These are phyloP conservation scores for Colletotrichum camelliae DNA, from an alignment of 2,329 filamentous ascomycete genomes.

Conservation along the genomic window DNA sequence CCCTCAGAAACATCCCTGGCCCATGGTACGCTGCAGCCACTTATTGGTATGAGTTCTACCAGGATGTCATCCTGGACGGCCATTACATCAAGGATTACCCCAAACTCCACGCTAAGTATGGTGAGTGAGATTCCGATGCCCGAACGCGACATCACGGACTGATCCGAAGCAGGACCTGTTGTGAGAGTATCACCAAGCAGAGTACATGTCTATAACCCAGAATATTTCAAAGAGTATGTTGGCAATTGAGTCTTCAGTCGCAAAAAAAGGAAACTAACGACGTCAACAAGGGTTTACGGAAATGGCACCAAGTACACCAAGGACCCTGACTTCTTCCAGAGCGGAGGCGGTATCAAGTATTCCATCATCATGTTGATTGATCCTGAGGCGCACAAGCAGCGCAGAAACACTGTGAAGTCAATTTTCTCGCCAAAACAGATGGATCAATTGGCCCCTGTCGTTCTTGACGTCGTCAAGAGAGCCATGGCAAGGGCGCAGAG, in stretches of 20 bases:
- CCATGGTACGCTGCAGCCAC: slow-evolving; percentile 31
- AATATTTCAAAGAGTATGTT: neutral
- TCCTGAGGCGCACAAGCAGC: neutral
- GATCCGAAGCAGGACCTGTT: neutral
- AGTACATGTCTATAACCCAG: neutral
- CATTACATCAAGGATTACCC: slow-evolving; percentile 4
- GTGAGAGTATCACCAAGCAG: neutral
- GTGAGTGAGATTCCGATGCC: neutral
- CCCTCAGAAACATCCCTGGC: slow-evolving; percentile 32
- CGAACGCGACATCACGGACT: neutral
- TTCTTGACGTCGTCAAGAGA: neutral
- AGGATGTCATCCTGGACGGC: slow-evolving; percentile 6
- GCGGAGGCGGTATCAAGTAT: slow-evolving; percentile 4
- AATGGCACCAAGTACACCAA: neutral
- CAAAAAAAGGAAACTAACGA: neutral
- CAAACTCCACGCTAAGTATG: neutral
- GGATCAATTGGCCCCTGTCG: neutral
- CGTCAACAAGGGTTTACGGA: neutral
- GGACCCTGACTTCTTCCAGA: slow-evolving; percentile 1
- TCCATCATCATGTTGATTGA: slow-evolving; percentile 12
- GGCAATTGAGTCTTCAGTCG: neutral
- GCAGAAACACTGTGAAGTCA: neutral
- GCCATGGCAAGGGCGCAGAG: neutral
- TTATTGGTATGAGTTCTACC: slow-evolving; percentile 31
- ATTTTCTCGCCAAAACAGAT: neutral